Percentiles rank a stretch among this genome's conserved stretches.
phyloP scores from a whole-genome alignment of 768 basidiomycete genomes.

The Dictyophora rubrovolvata region DNA sequence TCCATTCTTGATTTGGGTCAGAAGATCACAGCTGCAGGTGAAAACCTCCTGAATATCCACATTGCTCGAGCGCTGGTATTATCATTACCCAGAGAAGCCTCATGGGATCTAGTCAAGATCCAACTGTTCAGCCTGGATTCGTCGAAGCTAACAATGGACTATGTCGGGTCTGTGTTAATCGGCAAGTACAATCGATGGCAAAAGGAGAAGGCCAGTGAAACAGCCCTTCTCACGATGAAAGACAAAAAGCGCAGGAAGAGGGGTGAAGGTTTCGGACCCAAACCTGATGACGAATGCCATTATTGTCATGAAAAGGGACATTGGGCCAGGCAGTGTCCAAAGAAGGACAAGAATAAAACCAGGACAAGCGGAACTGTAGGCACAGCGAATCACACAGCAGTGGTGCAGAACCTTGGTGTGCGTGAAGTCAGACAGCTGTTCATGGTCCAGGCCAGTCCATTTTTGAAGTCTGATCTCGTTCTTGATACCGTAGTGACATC shows the following conservation, averaged over 20 bases:
- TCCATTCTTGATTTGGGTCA: constrained; percentile 10
- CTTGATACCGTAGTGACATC: constrained; percentile 13
- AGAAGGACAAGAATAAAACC: constrained; percentile 7
- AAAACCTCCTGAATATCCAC: neutral
- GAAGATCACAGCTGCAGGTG: constrained; percentile 8
- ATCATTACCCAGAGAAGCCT: neutral
- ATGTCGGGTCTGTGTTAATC: constrained; percentile 4
- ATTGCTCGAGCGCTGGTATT: constrained; percentile 6
- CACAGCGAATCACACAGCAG: constrained; percentile 8
- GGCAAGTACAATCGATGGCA: constrained; percentile 1
- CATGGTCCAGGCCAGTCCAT: no score
- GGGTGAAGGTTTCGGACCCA: neutral
- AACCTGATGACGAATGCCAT: constrained; percentile 11
- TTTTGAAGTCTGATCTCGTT: neutral
- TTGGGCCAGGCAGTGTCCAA: constrained; percentile 15
- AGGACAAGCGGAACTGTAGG: neutral
- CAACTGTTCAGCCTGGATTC: neutral
- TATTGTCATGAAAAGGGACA: constrained; percentile 14
- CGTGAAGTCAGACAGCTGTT: constrained; percentile 6
- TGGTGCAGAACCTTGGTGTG: neutral
- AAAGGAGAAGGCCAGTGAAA: neutral
- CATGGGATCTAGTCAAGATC: constrained; percentile 5
- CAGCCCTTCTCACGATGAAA: neutral
- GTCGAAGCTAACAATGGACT: constrained; percentile 1
- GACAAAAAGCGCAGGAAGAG: neutral